Evolutionary conservation across 1,284 basidiomycete species (phyloP), one percentile per base, ranked within the genome.

Genomic region (Porodaedalea pini): DNA sequence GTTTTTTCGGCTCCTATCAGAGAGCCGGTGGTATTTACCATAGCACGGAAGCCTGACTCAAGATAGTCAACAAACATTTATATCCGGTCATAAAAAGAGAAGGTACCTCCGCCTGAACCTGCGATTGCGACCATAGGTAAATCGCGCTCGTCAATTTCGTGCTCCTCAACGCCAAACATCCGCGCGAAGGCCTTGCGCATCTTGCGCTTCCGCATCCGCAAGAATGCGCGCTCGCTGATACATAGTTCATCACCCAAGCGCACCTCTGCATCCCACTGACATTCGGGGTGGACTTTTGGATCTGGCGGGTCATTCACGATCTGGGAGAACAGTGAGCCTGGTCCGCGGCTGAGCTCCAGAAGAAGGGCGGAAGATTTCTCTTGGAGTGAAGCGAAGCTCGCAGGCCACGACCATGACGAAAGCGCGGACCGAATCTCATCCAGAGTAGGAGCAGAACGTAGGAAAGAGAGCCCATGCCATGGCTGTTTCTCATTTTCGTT

Each of bases 81-180:
- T 36, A 36, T 40, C 29, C 39, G 8, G n/a, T 21, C 10, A 29
- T 13, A 15, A 15, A 34, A 17, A 49, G 8, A 31, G 25, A 15
- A 58, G 64, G 59, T 60, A 64, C 74, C 75, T 54, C 75, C 75
- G 4, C 75, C 75, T 19, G 72, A 74, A 1, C 71, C 73, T 1
- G 75, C 75, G 25, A 77, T 68, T 0, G 73, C 73, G 3, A 77
- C 68, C 4, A 73, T 67, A 1, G 75, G 75, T n/a, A 77, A 36
- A 60, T 77, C 75, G 0, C 71, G 65, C 51, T 71, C 71, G 53
- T 74, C 69, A 1, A 75, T 65, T 48, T 75, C 72, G 21, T 61
- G 57, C 32, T 69, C 69, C 7, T 62, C 59, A 1, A 75, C 71
- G 2, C 67, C 69, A 55, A 76, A 67, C 13, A 75, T 57, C n/a